A percentile compares a stretch with the other conserved stretches of the same genome.
Conservation (phyloP, 2,329 filamentous ascomycete species). For the Grosmannia serpens region DNA sequence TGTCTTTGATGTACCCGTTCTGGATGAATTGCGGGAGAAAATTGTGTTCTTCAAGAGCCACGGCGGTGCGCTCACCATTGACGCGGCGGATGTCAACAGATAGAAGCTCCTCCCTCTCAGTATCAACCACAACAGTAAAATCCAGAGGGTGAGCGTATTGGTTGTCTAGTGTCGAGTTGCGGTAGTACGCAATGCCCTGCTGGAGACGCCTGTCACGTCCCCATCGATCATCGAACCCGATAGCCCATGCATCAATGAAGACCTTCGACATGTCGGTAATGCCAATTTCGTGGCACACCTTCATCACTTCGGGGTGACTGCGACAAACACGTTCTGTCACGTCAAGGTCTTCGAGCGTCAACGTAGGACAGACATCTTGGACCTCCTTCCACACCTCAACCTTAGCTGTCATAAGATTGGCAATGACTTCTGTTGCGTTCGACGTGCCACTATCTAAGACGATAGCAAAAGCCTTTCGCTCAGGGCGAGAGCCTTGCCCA, state of each 20-base stretch:
- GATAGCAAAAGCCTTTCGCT: slow-evolving; percentile 65
- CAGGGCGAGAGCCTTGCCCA: slow-evolving; percentile 45
- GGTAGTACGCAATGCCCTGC: slow-evolving; percentile 92
- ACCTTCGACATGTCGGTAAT: slow-evolving; percentile 85
- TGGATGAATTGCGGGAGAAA: slow-evolving; percentile 59
- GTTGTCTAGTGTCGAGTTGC: slow-evolving; percentile 70
- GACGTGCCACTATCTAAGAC: slow-evolving; percentile 68
- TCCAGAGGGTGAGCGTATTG: slow-evolving; percentile 89
- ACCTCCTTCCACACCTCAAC: slow-evolving; percentile 65
- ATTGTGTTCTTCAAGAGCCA: slow-evolving; percentile 67
- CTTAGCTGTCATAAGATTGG: slow-evolving; percentile 56
- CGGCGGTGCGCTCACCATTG: slow-evolving; percentile 62
- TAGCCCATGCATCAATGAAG: slow-evolving; percentile 93
- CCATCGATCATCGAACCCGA: slow-evolving; percentile 86
- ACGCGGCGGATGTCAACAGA: slow-evolving; percentile 74
- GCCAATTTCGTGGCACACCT: slow-evolving; percentile 79
- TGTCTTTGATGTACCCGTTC: slow-evolving; percentile 61
- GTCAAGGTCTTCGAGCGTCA: slow-evolving; percentile 84
- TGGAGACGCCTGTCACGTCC: slow-evolving; percentile 70
- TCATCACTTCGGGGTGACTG: slow-evolving; percentile 74
- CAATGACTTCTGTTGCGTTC: slow-evolving; percentile 70
- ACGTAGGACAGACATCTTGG: slow-evolving; percentile 73
- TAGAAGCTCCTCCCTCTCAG: slow-evolving; percentile 65
- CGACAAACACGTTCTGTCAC: slow-evolving; percentile 66
- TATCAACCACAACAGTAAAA: slow-evolving; percentile 85